Base-by-base conservation (phyloP, 2,329 filamentous ascomycete species). In the Phaeosphaeria sp. region DNA sequence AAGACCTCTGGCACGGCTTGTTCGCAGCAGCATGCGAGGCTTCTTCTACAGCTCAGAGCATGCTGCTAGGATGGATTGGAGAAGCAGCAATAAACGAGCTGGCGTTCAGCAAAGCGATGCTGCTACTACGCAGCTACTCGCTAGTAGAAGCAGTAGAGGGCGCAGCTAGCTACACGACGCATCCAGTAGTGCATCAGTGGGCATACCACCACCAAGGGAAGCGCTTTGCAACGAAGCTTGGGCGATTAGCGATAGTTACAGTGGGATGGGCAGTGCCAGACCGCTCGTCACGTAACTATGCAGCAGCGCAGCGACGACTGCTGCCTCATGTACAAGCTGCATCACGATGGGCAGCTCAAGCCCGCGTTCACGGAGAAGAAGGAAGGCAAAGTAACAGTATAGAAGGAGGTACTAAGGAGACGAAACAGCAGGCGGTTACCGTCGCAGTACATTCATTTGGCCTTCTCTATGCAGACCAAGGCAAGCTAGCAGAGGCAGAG, bases 1-100 rank as follows among this genome's bases (percentile, higher is more conserved):
- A 61, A 36, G 65, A 72, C 30, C 18, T 75, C 9, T 73, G 67
- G 69, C 60, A 68, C 49, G 59, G 68, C 50, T 55, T 75, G 27
- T 53, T 72, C 21, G 55, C 65, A 27, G 48, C 33, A 48, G 55
- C 59, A 39, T 57, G 45, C n/a, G n/a, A 43, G 46, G 22, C 7
- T 2, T 61, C 44, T 36, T 21, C 43, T 11, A 49, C 30, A 49
- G 53, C 55, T 30, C 21, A 22, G n/a, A 47, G 21, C 8, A 53
- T 57, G 49, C 49, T 66, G 22, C 59, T 15, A 66, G 63, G 7
- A 51, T 66, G 57, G 63, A 40, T 67, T 17, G 51, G 57, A 6
- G 36, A 55, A 3, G 51, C 64, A 47, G 56, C 58, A 13, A 60
- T 45, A 15, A 63, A 56, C 22, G 51, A 65, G 52, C 50, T 69